Evolutionary conservation across 441 rosid genomes (phyloP).

Genomic region (Lepidium campestre): DNA sequence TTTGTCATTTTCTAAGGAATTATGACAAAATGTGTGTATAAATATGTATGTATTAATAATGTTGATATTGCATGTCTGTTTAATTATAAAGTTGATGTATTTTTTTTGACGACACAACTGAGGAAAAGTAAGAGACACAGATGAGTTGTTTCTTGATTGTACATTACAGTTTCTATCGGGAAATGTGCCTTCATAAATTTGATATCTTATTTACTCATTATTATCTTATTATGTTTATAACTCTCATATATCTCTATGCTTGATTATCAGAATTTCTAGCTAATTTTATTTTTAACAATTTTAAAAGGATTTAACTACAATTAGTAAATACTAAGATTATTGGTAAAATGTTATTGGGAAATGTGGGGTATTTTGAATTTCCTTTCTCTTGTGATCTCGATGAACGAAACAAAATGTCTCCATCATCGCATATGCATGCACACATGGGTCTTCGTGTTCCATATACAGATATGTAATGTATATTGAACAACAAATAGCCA

Average conservation of each 20-base stretch:
- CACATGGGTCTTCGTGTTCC: neutral
- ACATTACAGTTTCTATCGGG: neutral
- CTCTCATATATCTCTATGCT: too few relatives aligned
- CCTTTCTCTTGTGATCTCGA: neutral
- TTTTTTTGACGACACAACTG: neutral
- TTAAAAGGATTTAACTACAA: neutral
- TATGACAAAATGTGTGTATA: neutral
- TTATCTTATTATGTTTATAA: neutral
- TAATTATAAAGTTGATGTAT: neutral
- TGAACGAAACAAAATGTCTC: conserved; percentile 5
- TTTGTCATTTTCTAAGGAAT: neutral
- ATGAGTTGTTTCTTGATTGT: neutral
- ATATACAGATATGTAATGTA: too few relatives aligned
- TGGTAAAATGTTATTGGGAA: conserved; percentile 26
- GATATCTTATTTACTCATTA: neutral
- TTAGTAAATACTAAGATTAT: neutral
- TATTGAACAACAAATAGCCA: too few relatives aligned
- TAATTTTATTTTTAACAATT: neutral
- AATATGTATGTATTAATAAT: neutral
- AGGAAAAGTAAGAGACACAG: neutral
- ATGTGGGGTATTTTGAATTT: conserved; percentile 23
- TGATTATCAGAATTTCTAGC: neutral
- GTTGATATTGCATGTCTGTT: neutral
- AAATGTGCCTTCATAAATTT: conserved; percentile 1
- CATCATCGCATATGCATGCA: neutral